Base-by-base conservation (phyloP, 2,329 filamentous ascomycete species). In the Calonectria naviculata region DNA sequence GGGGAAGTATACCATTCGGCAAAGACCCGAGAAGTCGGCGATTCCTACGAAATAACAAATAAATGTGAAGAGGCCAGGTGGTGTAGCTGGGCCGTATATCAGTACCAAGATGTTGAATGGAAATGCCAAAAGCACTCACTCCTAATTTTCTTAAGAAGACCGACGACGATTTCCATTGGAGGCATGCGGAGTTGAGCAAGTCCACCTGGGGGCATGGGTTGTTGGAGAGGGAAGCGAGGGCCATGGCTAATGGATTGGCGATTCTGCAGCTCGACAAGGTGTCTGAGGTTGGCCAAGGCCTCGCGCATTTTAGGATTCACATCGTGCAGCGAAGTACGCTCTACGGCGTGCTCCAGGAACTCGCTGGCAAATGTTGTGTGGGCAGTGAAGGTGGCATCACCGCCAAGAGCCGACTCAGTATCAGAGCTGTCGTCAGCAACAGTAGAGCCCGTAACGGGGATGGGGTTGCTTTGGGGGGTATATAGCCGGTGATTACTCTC, bases 151-250 rank as follows among this genome's bases (percentile, higher is more conserved):
- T 88, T 87, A 56, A 90, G 79, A 42, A 88, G 78, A 10, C 80
- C 80, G 2, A 89, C 84, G 2, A 90, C 88, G 2, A 87, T 79
- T 7, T 85, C 81, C 80, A 88, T 85, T 0, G 89, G 88, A 9
- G 89, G 89, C 83, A 90, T 85, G 4, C 86, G 84, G n/a, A 90
- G 79, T 65, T 89, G 87, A n/a, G 83, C 81, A 26, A 90, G 78
- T 1, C 85, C 85, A 3, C 85, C 86, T 3, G 81, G 81, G 0
- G 87, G 86, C 7, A 89, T 72, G 0, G 84, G 81, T 65, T 85
- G 85, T 60, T 87, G 86, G 12, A 86, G 80, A 41, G 81, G 83
- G 63, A 89, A 88, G 12, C 85, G 83, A 28, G 85, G 82, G 9
- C 87, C 84, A 58, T 85, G 82, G 26, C 81, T 82, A 38, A 82